phyloP scores from a whole-genome alignment of 2,329 filamentous ascomycete species.

The Neonectria magnoliae region DNA sequence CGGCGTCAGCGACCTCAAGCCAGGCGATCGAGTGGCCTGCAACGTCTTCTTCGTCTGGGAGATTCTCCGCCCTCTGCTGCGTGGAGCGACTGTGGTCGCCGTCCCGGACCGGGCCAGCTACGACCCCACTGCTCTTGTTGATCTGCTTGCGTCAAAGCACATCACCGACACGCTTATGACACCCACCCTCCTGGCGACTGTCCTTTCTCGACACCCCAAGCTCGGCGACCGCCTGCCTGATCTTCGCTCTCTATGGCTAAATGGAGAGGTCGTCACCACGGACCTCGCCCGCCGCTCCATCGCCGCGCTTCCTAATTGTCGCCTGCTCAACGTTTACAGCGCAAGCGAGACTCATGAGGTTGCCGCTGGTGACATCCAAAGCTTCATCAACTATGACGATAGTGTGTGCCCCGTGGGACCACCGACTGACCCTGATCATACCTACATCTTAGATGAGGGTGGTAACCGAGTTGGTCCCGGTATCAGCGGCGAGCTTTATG shows the following conservation, averaged over 20 bases:
- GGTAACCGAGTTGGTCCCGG: slow-evolving; percentile 72
- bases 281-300: slow-evolving; percentile 77
- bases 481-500: slow-evolving; percentile 75
- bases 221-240: slow-evolving; percentile 71
- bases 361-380: slow-evolving; percentile 77
- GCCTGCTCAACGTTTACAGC: slow-evolving; percentile 82
- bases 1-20: slow-evolving; percentile 72
- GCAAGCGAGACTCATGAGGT: slow-evolving; percentile 86
- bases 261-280: slow-evolving; percentile 84
- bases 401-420: slow-evolving; percentile 79
- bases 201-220: slow-evolving; percentile 74
- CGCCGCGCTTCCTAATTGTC: slow-evolving; percentile 73
- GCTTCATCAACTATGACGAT: slow-evolving; percentile 71
- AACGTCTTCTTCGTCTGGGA: slow-evolving; percentile 92
- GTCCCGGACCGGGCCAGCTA: slow-evolving; percentile 82
- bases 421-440: slow-evolving; percentile 72
- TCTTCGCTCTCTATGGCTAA: slow-evolving; percentile 79
- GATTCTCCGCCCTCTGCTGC: slow-evolving; percentile 78
- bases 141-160: slow-evolving; percentile 70
- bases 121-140: slow-evolving; percentile 78
- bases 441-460: slow-evolving; percentile 77
- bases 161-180: slow-evolving; percentile 88
- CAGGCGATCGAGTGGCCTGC: slow-evolving; percentile 83
- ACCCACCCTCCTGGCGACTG: slow-evolving; percentile 78
- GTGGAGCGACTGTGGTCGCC: slow-evolving; percentile 79